phyloP scores from a whole-genome alignment of 768 basidiomycete species.

The Tubosaeta sp. region DNA sequence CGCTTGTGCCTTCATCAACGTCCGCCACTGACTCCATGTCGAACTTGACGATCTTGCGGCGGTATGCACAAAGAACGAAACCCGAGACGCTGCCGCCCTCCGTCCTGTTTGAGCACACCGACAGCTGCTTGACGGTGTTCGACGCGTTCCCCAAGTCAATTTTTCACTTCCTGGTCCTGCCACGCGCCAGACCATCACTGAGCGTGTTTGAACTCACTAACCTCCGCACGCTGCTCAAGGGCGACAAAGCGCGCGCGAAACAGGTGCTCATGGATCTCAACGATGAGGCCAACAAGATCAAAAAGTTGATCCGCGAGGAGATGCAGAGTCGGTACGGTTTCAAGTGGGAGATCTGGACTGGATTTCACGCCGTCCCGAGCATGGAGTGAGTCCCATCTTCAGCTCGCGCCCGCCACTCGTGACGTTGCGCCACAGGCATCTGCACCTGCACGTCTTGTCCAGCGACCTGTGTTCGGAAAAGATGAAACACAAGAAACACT shows the following conservation, averaged over 20 bases:
- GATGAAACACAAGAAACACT: constrained; percentile 86
- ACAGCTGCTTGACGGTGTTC: constrained; percentile 58
- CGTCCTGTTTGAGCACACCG: constrained; percentile 53
- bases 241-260: constrained; percentile 51
- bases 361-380: constrained; percentile 83
- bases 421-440: constrained; percentile 45
- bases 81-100: constrained; percentile 55
- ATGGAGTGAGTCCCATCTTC: constrained; percentile 61
- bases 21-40: constrained; percentile 23
- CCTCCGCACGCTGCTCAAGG: constrained; percentile 52
- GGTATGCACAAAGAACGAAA: constrained; percentile 50
- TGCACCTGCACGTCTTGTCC: constrained; percentile 85
- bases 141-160: constrained; percentile 80
- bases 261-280: constrained; percentile 48
- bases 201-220: constrained; percentile 42
- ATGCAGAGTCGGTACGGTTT: constrained; percentile 74
- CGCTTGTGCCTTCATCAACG: background rate
- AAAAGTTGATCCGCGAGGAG: constrained; percentile 66
- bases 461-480: constrained; percentile 64
- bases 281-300: constrained; percentile 53
- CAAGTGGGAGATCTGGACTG: constrained; percentile 72
- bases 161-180: constrained; percentile 88
- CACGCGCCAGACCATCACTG: constrained; percentile 40
- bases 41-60: constrained; percentile 51
- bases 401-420: background rate